Evolutionary conservation across 257 asterid species (phyloP).

Genomic region (Solanum virginianum): DNA sequence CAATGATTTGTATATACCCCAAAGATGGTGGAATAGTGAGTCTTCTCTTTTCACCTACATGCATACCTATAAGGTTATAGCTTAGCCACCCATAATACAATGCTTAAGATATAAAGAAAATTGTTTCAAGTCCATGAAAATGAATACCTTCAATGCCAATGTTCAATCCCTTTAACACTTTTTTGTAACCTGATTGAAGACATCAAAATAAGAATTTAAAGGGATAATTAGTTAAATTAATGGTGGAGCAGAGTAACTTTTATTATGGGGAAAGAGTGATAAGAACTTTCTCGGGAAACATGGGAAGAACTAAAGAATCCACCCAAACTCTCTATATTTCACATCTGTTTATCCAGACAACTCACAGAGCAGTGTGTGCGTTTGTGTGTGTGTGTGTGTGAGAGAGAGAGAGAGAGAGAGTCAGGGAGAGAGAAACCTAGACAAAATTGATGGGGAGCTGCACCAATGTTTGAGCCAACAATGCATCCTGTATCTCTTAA

Average conservation of each 20-base stretch:
- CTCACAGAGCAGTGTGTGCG: neutral
- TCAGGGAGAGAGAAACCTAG: conserved; percentile 23
- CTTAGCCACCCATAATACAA: neutral
- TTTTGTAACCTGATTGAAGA: conserved; percentile 30
- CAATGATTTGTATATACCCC: conserved; percentile 32
- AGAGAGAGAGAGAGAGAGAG: no score
- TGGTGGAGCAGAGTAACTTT: neutral
- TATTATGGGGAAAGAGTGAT: neutral
- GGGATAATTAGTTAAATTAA: neutral
- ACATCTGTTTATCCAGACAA: neutral
- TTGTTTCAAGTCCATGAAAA: neutral
- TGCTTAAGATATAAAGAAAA: neutral
- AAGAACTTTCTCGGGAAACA: neutral
- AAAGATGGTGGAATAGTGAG: conserved; percentile 50
- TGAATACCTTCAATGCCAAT: conserved; percentile 48
- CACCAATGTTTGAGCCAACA: conserved; percentile 28
- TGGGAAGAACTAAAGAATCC: neutral
- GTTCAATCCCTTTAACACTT: conserved; percentile 38
- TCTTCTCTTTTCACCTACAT: conserved; percentile 59
- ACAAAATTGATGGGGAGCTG: conserved; percentile 19
- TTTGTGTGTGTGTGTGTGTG: no score
- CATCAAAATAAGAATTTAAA: neutral
- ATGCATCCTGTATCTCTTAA: conserved; percentile 28
- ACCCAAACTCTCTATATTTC: neutral
- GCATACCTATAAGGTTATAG: conserved; percentile 38